Base-by-base conservation (phyloP, 192 early-diverging fungal species). In the Entomortierella beljakovae region DNA sequence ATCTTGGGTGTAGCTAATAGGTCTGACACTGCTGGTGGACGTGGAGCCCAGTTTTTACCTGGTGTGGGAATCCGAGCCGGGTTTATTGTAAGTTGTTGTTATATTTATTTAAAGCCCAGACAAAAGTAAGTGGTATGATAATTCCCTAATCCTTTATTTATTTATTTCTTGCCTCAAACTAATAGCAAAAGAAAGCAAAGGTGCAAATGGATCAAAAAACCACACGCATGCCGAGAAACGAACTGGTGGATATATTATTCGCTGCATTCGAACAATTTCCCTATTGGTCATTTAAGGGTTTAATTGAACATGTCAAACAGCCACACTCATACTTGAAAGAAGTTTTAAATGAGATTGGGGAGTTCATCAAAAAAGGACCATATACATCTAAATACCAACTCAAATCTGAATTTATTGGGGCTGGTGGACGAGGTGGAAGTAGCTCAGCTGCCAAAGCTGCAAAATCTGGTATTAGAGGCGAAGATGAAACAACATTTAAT, bases 251-350 rank as follows among this genome's bases (percentile, higher is more conserved):
- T 63, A 68, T 93, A 61, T 59, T 99, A 48, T 97, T 99, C 81
- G 75, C 74, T 40, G 87, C 88, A 8, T 99, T 96, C 81, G 90
- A 93, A 55, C 80, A 88, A 59, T 90, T 89, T 64, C 86, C 87
- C n/a, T 94, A 96, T 74, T 96, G 92, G 91, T 87, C 87, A 22
- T 90, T 98, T 80, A 95, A 94, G 77, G 93, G 92, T 25, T 82
- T 99, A 32, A 82, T 90, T 8, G 95, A 96, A 67, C 84, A 89
- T 37, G 93, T 90, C 2, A 84, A 90, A 35, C 97, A 98, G 84
- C 97, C 97, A 0, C 83, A 89, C 55, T 70, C 72, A 26, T 98
- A 90, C 66, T 80, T 98, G 20, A 95, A 93, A 63, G 96, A 98
- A 54, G 90, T 96, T 2, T 61, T 98, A 33, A 71, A 68, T 7